Evolutionary conservation across 2,329 filamentous ascomycete genomes (phyloP), one percentile per base, ranked within the genome.

Genomic region (Dothideomycetes sp.): DNA sequence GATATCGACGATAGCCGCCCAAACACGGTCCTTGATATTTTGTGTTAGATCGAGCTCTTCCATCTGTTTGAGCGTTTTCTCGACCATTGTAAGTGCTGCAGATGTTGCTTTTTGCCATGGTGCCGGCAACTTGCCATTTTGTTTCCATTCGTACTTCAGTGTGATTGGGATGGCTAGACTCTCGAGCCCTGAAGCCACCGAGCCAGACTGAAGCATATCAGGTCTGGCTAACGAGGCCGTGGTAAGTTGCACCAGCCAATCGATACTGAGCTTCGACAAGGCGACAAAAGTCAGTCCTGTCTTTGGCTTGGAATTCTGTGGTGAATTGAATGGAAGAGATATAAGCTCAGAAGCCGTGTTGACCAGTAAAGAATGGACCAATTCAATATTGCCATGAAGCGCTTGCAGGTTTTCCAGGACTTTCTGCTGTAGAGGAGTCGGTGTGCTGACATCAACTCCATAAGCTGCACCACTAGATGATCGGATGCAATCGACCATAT

Each of bases 21-120:
- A 49, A n/a, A 45, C 43, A 8, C 38, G 25, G 17, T 33, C 29
- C 7, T 29, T 30, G 12, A 30, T 40, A 10, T 43, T 24, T 12
- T 20, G 34, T 37, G 69, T 57, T 19, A 47, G 13, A 5, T n/a
- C 12, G 30, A 27, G 22, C 24, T 27, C 19, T 25, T 20, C n/a
- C 22, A 39, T 34, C n/a, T 43, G 28, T 4, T 25, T 22, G 3
- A 43, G 15, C 5, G 34, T 24, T 49, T 60, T 1, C 69, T 28
- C 57, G 2, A 65, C 57, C 5, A 95, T 72, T 3, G 74, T 69
- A 13, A 94, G 64, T 1, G 76, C 72, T 1, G 81, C 78, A 4
- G 73, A 76, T 0, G 84, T 93, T 3, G 87, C 84, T 39, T 82
- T 78, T 46, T 77, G 78, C 91, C 91, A 98, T 0, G 88, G 72